Percentiles rank a stretch among this genome's conserved stretches.
Evolutionary conservation across 306 rosid species (phyloP).

Genomic region (Chamaecrista fasciculata): DNA sequence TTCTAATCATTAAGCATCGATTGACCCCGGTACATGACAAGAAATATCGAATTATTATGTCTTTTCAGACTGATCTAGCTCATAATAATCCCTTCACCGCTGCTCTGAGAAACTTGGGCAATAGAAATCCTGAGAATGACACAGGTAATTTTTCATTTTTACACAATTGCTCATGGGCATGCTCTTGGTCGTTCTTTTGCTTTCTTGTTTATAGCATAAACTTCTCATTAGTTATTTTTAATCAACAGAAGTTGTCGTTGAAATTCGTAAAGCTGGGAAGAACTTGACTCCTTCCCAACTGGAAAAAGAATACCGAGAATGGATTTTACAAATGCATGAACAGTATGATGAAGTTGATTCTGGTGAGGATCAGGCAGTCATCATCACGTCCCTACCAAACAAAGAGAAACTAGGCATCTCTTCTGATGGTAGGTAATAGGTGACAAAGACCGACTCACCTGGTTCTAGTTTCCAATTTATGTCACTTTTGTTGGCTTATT

Average conservation of each 20-base stretch:
- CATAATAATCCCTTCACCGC: conserved; percentile 47
- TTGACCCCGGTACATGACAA: no score
- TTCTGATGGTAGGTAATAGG: conserved; percentile 53
- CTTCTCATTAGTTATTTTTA: conserved; percentile 13
- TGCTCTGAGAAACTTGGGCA: conserved; percentile 55
- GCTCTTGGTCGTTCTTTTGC: neutral
- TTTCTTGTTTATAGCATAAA: conserved; percentile 1
- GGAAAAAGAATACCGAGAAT: conserved; percentile 48
- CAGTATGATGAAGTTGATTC: conserved; percentile 48
- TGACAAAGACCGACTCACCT: neutral
- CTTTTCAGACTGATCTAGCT: conserved; percentile 62
- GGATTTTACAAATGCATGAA: conserved; percentile 62
- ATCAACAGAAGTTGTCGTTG: conserved; percentile 30
- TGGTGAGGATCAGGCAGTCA: conserved; percentile 51
- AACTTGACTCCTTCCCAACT: conserved; percentile 36
- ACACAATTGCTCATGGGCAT: neutral
- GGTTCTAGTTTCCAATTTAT: neutral
- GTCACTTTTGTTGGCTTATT: neutral
- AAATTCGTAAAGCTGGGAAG: conserved; percentile 37
- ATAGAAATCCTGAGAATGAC: conserved; percentile 35
- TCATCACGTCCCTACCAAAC: conserved; percentile 45
- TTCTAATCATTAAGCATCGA: neutral
- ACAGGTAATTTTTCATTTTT: conserved; percentile 34
- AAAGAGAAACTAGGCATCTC: conserved; percentile 45
- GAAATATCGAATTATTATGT: no score